Base-by-base conservation (phyloP, 306 rosid species). In the Geum urbanum region DNA sequence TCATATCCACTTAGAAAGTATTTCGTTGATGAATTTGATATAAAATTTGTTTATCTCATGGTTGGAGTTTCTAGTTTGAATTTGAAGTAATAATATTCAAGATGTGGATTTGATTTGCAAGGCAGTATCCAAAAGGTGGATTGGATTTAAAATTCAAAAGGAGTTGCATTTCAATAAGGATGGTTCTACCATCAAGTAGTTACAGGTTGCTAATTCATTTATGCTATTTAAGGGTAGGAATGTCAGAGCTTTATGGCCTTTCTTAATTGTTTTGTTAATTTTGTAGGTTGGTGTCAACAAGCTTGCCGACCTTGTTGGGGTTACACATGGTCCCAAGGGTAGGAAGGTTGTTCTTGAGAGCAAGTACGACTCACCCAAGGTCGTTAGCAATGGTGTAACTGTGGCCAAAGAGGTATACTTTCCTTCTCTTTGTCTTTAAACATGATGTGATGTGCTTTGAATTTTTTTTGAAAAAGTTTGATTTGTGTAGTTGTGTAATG, bases 341-440 rank as follows among this genome's bases (percentile, higher is more conserved):
- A 89, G 99, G 79, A 95, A 95, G 78, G 99, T 95, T 61, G 99
- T 95, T 50, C 72, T 95, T 4, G 99, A 95, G 71, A 95, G 99
- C 91, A 95, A 95, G 77, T 95, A 95, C 72, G 99, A 97, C 63
- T 95, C 99, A 20, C 99, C 99, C n/a, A 95, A 83, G 70, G 91
- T 95, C 72, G 99, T 95, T 40, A 95, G 91, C 41, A 97, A 95
- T 69, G 99, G 99, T 77, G 99, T 95, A 9, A 95, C 99, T 2
- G 97, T 95, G 6, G 97, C 99, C 0, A 95, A 68, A 79, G 99
- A 95, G 99, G 99, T 94, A 57, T 37, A 43, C 48, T 15, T 7
- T 8, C 8, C 63, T 44, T 13, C 46, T 20, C 4, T 20, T 19
- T 22, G 0, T 14, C 4, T 45, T 5, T 35, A 4, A 16, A 24